A percentile compares a stretch with the other conserved stretches of the same genome.
Evolutionary conservation across 257 asterid genomes (phyloP).

Genomic region (Nicotiana undulata): DNA sequence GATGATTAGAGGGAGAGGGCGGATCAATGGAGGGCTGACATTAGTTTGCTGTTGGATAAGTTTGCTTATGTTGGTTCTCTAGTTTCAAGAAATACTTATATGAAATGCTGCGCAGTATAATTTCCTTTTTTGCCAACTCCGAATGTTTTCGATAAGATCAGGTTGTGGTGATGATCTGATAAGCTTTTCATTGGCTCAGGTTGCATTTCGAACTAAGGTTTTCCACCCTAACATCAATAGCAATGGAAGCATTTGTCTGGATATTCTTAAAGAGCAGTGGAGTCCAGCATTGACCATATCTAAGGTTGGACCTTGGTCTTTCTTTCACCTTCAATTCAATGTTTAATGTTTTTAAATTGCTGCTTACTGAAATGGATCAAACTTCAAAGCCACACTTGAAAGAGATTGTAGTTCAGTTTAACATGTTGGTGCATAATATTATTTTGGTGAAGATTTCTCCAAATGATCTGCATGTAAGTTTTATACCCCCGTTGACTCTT

Average conservation of each 20-base stretch:
- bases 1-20: not conserved
- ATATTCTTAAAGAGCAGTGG: constrained; percentile 80
- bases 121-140: not conserved
- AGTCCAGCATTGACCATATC: constrained; percentile 82
- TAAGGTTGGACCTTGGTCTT: constrained; percentile 31
- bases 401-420: not conserved
- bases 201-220: constrained; percentile 69
- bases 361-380: not conserved
- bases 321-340: not conserved
- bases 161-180: not conserved
- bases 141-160: not conserved
- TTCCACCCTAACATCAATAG: constrained; percentile 76
- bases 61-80: not conserved
- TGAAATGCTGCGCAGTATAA: not conserved
- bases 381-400: not conserved
- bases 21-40: not conserved
- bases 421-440: no score
- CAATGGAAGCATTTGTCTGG: constrained; percentile 82
- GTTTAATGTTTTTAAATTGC: not conserved
- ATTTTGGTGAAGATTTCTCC: not conserved
- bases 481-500: not conserved
- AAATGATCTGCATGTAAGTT: not conserved
- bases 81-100: not conserved
- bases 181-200: constrained; percentile 25
- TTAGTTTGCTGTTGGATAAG: not conserved